phyloP scores from a whole-genome alignment of 768 basidiomycete genomes.

The Lactifluus volemus region DNA sequence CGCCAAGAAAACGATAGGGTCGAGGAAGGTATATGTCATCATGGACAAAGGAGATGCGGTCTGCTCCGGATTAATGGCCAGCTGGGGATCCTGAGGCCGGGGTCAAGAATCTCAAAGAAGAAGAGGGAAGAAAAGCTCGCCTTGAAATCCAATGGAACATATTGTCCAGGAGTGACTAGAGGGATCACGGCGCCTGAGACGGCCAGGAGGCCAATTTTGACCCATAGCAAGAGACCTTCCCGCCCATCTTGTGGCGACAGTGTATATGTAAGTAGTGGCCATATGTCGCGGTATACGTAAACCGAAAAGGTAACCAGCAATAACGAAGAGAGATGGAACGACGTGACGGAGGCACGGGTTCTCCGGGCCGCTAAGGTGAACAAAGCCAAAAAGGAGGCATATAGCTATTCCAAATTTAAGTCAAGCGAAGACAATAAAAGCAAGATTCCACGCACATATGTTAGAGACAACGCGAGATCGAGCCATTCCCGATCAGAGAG shows the following conservation, averaged over 20 bases:
- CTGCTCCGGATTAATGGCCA: slow-evolving; percentile 25
- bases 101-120: background rate
- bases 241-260: slow-evolving; percentile 38
- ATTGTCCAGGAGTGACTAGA: slow-evolving; percentile 45
- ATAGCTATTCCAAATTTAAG: slow-evolving; percentile 11
- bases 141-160: slow-evolving; percentile 49
- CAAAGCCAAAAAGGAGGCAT: slow-evolving; percentile 20
- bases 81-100: slow-evolving; percentile 21
- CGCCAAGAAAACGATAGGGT: slow-evolving; percentile 39
- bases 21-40: slow-evolving; percentile 44
- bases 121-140: slow-evolving; percentile 23
- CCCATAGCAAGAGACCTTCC: slow-evolving; percentile 46
- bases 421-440: too few species aligned
- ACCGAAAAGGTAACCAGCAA: slow-evolving; percentile 40
- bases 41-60: slow-evolving; percentile 27
- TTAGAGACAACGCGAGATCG: slow-evolving; percentile 21
- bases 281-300: slow-evolving; percentile 51
- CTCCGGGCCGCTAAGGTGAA: slow-evolving; percentile 15
- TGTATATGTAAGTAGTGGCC: slow-evolving; percentile 49
- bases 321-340: slow-evolving; percentile 40
- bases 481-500: slow-evolving; percentile 15
- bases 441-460: slow-evolving; percentile 26
- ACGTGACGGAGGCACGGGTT: slow-evolving; percentile 17
- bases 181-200: slow-evolving; percentile 43
- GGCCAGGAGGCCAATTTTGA: slow-evolving; percentile 38